Percentiles rank a stretch among this genome's conserved stretches.
phyloP scores from a whole-genome alignment of 1,284 basidiomycete genomes.

The Austroboletus niveus region DNA sequence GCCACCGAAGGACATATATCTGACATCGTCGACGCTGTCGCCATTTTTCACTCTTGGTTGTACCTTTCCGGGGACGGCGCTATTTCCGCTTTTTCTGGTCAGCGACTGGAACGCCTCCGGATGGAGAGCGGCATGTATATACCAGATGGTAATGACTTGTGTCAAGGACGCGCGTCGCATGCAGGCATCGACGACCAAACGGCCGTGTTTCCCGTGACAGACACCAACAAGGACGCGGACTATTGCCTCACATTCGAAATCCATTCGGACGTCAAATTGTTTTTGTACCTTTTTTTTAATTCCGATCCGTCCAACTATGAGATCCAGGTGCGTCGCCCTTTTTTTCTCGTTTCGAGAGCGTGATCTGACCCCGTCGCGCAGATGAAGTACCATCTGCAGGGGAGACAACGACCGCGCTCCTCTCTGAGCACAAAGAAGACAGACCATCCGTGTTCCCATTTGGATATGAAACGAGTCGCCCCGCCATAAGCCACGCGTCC shows the following conservation, averaged over 20 bases:
- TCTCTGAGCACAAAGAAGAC: neutral
- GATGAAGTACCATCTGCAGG: conserved; percentile 18
- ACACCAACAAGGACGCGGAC: conserved; percentile 5
- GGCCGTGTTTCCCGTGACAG: neutral
- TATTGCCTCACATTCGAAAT: conserved; percentile 20
- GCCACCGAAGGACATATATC: neutral
- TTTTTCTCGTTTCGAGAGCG: too few species aligned
- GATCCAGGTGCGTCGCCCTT: conserved; percentile 11
- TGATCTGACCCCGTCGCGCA: neutral
- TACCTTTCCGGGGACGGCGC: neutral
- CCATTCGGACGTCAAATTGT: conserved; percentile 9
- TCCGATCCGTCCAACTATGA: conserved; percentile 25
- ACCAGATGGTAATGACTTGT: conserved; percentile 12
- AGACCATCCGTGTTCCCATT: conserved; percentile 17
- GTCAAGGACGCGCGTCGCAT: too few species aligned
- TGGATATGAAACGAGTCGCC: conserved; percentile 15
- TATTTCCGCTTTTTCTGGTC: conserved; percentile 10
- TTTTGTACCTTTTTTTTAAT: conserved; percentile 24
- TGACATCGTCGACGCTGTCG: conserved; percentile 13
- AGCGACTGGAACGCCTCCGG: conserved; percentile 9
- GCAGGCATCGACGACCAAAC: too few species aligned
- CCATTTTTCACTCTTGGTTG: neutral
- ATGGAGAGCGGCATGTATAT: neutral
- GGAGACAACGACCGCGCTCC: neutral
- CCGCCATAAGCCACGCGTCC: too few species aligned